Evolutionary conservation across 2,329 filamentous ascomycete genomes (phyloP).

Genomic region (Fusarium clavum): DNA sequence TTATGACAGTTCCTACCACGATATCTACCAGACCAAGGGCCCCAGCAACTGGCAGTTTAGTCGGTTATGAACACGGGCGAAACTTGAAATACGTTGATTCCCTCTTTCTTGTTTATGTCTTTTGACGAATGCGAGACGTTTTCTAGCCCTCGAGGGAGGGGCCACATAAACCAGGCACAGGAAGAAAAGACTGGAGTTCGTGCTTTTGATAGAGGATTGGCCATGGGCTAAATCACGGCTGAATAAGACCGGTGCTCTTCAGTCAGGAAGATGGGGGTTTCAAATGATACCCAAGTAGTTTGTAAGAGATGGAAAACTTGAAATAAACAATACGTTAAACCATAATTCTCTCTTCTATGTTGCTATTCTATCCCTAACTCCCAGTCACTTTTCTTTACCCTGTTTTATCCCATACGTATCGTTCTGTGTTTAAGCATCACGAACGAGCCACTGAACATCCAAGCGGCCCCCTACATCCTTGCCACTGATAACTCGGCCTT

Average conservation of each 20-base stretch:
- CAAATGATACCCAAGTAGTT: slow-evolving; percentile 42
- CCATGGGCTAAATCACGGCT: slow-evolving; percentile 26
- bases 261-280: slow-evolving; percentile 27
- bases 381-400: slow-evolving; percentile 21
- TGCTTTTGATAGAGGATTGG: slow-evolving; percentile 22
- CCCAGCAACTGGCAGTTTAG: slow-evolving; percentile 66
- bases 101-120: slow-evolving; percentile 37
- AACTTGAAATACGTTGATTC: slow-evolving; percentile 41
- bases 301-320: slow-evolving; percentile 33
- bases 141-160: slow-evolving; percentile 34
- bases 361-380: slow-evolving; percentile 43
- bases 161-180: slow-evolving; percentile 12
- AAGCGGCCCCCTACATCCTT: slow-evolving; percentile 48
- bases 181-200: slow-evolving; percentile 1
- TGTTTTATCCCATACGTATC: background rate
- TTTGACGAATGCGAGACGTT: slow-evolving; percentile 26
- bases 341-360: slow-evolving; percentile 32
- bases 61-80: slow-evolving; percentile 5
- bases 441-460: slow-evolving; percentile 56
- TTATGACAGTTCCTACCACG: slow-evolving; percentile 66
- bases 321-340: slow-evolving; percentile 29
- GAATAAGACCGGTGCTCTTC: slow-evolving; percentile 14
- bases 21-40: slow-evolving; percentile 68
- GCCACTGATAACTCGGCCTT: slow-evolving; percentile 50
- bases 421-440: slow-evolving; percentile 36